A percentile compares a stretch with the other conserved stretches of the same genome.
Evolutionary conservation across 331 rosid species (phyloP).

Genomic region (Quercus lobata): DNA sequence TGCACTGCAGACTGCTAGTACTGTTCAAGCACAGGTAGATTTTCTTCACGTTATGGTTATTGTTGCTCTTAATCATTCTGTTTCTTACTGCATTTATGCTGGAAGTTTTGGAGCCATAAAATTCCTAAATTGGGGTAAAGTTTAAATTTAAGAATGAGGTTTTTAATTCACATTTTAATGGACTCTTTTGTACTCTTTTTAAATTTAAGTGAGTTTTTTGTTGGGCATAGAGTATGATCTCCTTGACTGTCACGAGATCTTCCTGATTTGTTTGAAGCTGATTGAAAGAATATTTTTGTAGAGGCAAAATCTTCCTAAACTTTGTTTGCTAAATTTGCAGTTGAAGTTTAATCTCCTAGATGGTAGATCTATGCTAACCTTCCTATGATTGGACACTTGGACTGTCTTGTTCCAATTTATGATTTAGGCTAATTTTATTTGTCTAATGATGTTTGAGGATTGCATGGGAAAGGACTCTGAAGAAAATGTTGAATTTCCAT

Average conservation of each 20-base stretch:
- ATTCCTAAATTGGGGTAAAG: background rate
- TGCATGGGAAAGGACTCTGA: conserved; percentile 8
- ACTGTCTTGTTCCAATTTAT: no score
- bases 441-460: background rate
- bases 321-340: background rate
- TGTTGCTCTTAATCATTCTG: conserved; percentile 8
- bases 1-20: conserved; percentile 59
- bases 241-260: background rate
- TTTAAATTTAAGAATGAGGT: background rate
- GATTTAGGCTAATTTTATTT: background rate
- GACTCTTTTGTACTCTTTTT: background rate
- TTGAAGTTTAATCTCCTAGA: background rate
- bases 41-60: background rate
- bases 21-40: conserved; percentile 79
- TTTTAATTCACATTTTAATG: background rate
- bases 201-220: background rate
- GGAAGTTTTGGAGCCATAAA: background rate
- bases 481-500: conserved; percentile 25
- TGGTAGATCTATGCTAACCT: background rate
- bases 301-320: background rate
- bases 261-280: background rate
- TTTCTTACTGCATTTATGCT: conserved; percentile 1
- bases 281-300: background rate
- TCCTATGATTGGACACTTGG: no score
- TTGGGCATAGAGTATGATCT: background rate